A percentile compares a stretch with the other conserved stretches of the same genome.
Evolutionary conservation across 83 land plant species (phyloP).

Genomic region (Picea engelmannii): DNA sequence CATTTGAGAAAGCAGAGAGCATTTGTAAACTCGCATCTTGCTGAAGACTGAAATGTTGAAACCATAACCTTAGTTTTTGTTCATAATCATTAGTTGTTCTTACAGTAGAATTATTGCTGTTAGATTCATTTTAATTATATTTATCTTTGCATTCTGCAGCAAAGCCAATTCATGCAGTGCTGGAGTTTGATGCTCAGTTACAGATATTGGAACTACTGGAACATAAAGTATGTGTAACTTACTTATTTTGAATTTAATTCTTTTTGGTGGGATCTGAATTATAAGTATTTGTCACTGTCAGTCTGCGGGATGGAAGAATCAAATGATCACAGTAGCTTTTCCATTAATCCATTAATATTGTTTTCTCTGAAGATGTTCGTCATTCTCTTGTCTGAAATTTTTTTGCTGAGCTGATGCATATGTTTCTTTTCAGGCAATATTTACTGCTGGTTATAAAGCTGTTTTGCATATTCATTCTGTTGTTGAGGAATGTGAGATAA

Average conservation of each 20-base stretch:
- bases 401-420: background rate
- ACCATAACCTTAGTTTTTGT: no score
- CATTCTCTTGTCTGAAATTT: background rate
- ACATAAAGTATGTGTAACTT: slow-evolving; percentile 47
- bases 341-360: no score
- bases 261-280: background rate
- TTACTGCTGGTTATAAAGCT: slow-evolving; percentile 98
- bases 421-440: slow-evolving; percentile 72
- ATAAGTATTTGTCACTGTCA: background rate
- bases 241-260: slow-evolving; percentile 2
- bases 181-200: slow-evolving; percentile 91
- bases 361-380: no score
- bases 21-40: no score
- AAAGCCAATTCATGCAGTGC: slow-evolving; percentile 71
- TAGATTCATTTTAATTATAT: background rate
- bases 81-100: background rate
- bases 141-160: slow-evolving; percentile 44
- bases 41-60: no score
- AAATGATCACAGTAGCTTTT: no score
- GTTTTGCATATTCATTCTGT: slow-evolving; percentile 90
- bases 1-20: no score
- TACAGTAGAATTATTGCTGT: background rate
- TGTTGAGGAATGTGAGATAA: slow-evolving; percentile 98
- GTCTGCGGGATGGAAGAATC: no score
- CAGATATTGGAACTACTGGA: slow-evolving; percentile 95